Evolutionary conservation across 768 basidiomycete species (phyloP).

Genomic region (Tylopilus subfusipes): DNA sequence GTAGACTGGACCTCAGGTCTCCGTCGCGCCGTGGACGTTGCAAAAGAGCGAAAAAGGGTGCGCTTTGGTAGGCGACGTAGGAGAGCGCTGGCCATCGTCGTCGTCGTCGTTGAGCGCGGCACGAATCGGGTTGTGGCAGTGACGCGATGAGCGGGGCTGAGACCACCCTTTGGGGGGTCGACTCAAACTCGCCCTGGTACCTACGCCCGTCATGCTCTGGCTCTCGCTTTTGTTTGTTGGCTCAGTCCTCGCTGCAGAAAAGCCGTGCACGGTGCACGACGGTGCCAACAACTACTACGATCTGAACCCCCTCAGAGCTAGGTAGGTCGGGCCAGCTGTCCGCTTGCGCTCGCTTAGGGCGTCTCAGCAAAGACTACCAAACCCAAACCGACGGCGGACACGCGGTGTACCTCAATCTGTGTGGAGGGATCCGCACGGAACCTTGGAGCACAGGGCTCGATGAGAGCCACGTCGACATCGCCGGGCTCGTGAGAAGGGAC

Average conservation of each 20-base stretch:
- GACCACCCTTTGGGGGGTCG: constrained; percentile 27
- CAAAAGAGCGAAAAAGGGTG: constrained; percentile 23
- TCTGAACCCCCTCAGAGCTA: constrained; percentile 56
- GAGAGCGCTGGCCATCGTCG: constrained; percentile 62
- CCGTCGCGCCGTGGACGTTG: constrained; percentile 24
- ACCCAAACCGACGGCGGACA: constrained; percentile 46
- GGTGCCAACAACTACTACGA: constrained; percentile 57
- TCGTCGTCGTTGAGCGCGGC: constrained; percentile 27
- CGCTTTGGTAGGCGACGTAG: constrained; percentile 50
- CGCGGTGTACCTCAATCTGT: constrained; percentile 59
- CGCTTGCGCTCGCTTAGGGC: constrained; percentile 6
- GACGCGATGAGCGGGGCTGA: not conserved
- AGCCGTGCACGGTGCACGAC: constrained; percentile 58
- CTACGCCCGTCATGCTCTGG: constrained; percentile 1
- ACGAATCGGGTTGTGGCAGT: constrained; percentile 27
- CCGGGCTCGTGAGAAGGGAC: constrained; percentile 55
- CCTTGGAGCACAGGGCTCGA: constrained; percentile 56
- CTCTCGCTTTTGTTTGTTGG: constrained; percentile 3
- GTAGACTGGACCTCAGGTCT: constrained; percentile 24
- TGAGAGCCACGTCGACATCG: constrained; percentile 48
- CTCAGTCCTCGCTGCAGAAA: constrained; percentile 37
- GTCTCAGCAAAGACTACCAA: constrained; percentile 60
- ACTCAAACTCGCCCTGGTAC: constrained; percentile 9
- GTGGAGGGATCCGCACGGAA: constrained; percentile 53
- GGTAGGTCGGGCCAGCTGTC: constrained; percentile 36